These are phyloP conservation scores for Ceratocystis harringtonii DNA, from an alignment of 2,329 filamentous ascomycete species.

Conservation along the genomic window DNA sequence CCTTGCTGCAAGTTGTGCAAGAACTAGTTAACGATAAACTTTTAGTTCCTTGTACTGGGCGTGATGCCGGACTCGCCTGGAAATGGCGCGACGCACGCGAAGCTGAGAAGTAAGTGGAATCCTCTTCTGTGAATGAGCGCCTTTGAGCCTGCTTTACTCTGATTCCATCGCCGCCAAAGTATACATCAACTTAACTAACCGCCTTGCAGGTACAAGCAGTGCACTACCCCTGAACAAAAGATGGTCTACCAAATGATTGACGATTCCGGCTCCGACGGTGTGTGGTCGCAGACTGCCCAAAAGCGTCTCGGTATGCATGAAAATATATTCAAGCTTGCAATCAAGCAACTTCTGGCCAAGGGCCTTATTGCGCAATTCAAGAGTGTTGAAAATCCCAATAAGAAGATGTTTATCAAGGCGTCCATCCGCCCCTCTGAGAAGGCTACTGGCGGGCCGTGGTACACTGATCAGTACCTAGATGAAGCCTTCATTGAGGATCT, in stretches of 20 bases:
- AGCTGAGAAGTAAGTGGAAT: constrained; percentile 40
- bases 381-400: constrained; percentile 75
- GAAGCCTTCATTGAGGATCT: constrained; percentile 72
- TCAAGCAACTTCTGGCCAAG: constrained; percentile 72
- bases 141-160: background rate
- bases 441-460: constrained; percentile 88
- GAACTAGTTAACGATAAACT: constrained; percentile 45
- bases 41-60: constrained; percentile 35
- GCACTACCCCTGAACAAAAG: constrained; percentile 56
- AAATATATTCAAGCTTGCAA: constrained; percentile 59
- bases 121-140: background rate
- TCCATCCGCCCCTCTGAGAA: constrained; percentile 74
- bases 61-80: constrained; percentile 36
- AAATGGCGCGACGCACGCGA: constrained; percentile 44
- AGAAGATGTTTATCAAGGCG: constrained; percentile 92
- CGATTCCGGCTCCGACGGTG: constrained; percentile 65
- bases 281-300: constrained; percentile 82
- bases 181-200: background rate
- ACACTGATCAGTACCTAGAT: constrained; percentile 80
- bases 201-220: constrained; percentile 39
- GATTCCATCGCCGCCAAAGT: background rate
- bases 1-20: constrained; percentile 42
- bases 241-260: constrained; percentile 85
- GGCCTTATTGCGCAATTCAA: constrained; percentile 78
- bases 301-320: constrained; percentile 69